A percentile compares a stretch with the other conserved stretches of the same genome.
Conservation (phyloP, 108 stramenopile genomes). For the Pelagomonas calceolata region DNA sequence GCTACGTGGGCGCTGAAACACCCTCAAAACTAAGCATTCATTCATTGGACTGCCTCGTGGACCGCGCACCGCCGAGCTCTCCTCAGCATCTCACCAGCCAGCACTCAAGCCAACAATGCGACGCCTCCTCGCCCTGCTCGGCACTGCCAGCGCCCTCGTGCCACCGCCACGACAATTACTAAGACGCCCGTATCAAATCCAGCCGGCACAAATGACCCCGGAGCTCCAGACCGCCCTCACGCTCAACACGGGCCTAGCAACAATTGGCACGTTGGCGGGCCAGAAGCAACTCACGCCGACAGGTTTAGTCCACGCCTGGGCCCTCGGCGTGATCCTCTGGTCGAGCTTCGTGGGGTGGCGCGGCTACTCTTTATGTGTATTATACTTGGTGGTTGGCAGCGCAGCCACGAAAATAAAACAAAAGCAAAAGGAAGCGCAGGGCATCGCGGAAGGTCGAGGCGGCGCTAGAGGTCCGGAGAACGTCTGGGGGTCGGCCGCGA, state of each 20-base stretch:
- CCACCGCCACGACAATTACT: too few species aligned
- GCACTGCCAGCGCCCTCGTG: too few species aligned
- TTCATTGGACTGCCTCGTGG: too few species aligned
- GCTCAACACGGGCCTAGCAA: not conserved
- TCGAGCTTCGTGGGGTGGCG: slow-evolving; percentile 11
- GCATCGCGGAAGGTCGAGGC: slow-evolving; percentile 37
- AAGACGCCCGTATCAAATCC: too few species aligned
- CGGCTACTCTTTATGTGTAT: slow-evolving; percentile 26
- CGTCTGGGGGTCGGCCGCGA: slow-evolving; percentile 41
- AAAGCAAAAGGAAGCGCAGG: slow-evolving; percentile 25
- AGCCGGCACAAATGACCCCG: too few species aligned
- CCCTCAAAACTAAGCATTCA: too few species aligned
- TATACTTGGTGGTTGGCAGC: slow-evolving; percentile 9
- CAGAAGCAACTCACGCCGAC: slow-evolving; percentile 15
- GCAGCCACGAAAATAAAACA: slow-evolving; percentile 32
- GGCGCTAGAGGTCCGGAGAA: slow-evolving; percentile 39
- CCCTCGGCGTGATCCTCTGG: slow-evolving; percentile 23
- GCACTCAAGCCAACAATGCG: too few species aligned
- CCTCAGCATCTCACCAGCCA: too few species aligned
- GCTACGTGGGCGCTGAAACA: too few species aligned
- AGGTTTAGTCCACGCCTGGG: slow-evolving; percentile 20
- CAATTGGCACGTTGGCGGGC: not conserved
- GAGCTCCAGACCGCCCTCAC: not conserved
- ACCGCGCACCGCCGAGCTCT: too few species aligned
- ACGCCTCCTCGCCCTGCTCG: too few species aligned